These are phyloP conservation scores for Xylariaceae sp. DNA, from an alignment of 2,329 filamentous ascomycete species.

Conservation along the genomic window DNA sequence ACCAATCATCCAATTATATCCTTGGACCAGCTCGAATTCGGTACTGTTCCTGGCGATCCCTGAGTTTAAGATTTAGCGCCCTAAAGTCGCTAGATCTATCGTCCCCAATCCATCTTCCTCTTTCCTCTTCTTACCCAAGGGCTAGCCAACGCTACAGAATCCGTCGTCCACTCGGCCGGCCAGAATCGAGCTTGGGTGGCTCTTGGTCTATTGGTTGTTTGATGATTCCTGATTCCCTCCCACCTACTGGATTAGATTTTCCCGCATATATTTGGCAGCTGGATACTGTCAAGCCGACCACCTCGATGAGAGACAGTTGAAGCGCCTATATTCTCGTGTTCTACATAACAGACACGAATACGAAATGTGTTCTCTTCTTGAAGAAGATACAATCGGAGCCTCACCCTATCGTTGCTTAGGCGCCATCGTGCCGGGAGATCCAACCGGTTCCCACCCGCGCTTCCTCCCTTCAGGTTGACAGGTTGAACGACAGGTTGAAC, in stretches of 20 bases:
- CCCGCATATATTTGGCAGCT: constrained; percentile 15
- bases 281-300: constrained; percentile 2
- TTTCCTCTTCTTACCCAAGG: constrained; percentile 1
- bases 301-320: constrained; percentile 3
- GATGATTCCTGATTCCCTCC: background rate
- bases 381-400: background rate
- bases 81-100: constrained; percentile 13
- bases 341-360: background rate
- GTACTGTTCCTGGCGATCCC: background rate
- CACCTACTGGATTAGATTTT: constrained; percentile 14
- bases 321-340: constrained; percentile 4
- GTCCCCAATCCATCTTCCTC: constrained; percentile 1
- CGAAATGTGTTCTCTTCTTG: background rate
- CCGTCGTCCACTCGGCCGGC: constrained; percentile 3
- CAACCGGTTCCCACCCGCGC: background rate
- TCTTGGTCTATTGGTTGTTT: constrained; percentile 6
- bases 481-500: too few relatives aligned
- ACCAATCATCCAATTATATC: background rate
- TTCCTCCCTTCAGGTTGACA: constrained; percentile 5
- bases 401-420: constrained; percentile 10
- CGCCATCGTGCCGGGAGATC: constrained; percentile 1
- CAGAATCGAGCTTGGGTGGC: constrained; percentile 14
- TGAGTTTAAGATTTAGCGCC: constrained; percentile 12
- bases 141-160: constrained; percentile 1
- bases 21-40: background rate